Base-by-base conservation (phyloP, 164 flowering plant genomes). In the Paratinospora sagittata region DNA sequence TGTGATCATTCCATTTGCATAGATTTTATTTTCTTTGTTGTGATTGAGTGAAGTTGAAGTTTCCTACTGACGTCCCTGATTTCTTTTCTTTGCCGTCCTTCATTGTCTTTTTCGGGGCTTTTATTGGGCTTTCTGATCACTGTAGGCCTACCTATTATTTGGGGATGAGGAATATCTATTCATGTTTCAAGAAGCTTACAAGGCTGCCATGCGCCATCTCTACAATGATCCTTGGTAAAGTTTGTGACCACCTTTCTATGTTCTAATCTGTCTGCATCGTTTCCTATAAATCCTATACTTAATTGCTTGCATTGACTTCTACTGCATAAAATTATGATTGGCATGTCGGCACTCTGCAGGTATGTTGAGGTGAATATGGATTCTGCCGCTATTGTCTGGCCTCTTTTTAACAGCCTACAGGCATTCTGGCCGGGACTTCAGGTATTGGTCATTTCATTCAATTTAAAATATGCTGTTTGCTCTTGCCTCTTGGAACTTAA, bases 371-470 rank as follows among this genome's bases (percentile, higher is more conserved):
- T 93, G 37, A 96, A 96, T 73, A 96, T 96, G 99, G 90, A 96
- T 79, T 90, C 99, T 76, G 98, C 91, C 78, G 89, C 91, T 55
- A 82, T 93, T 72, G 99, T 96, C 16, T 96, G 99, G 99, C 98
- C 97, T 24, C 76, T 96, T 67, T 96, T 96, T 74, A 96, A 96
- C 77, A 96, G 99, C 79, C 83, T 96, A 76, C 98, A 93, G 81
- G 97, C 99, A 70, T 96, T 96, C 79, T 96, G 98, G 99, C 99
- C 99, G 65, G 98, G 98, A 49, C 93, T 96, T 81, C 99, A 93
- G 95, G 97, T 96, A 75, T 52, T 49, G 23, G 6, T 21, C 57
- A 27, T n/a, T 45, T 30, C 34, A 30, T 30, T 1, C 34, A 30
- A 30, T 30, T 1, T 30, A 30, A n/a, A 30, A 30, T 30, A 30